Base-by-base conservation (phyloP, 345 rosid genomes). In the Lepidium africanum region DNA sequence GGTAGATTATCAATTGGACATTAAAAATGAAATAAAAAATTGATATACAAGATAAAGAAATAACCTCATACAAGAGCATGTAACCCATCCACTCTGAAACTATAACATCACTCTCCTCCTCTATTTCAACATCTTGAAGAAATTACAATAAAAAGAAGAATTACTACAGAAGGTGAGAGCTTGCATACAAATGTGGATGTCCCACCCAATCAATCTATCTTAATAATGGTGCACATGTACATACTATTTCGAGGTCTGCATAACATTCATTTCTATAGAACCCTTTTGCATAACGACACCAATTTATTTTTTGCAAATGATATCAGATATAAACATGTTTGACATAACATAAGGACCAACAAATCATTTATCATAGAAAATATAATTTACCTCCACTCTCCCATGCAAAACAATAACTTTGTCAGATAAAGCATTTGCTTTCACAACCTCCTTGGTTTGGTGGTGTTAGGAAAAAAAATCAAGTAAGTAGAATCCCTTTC, bases 11-110 rank as follows among this genome's bases (percentile, higher is more conserved):
- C 47, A 65, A 61, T 42, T 50, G 38, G 48, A 35, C 17, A 40
- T 74, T 32, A 60, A 47, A 27, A 27, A 4, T 27, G 6, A 27
- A n/a, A n/a, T n/a, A n/a, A n/a, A n/a, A n/a, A n/a, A n/a, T n/a
- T n/a, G 4, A 21, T 25, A 71, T 36, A 55, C 10, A 70, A 62
- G 54, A 75, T 65, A 55, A 49, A 43, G 59, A 45, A 76, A 65
- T 76, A 64, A 89, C 97, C 97, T 94, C 99, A 79, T 89, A 91
- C 60, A 94, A 77, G 80, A 94, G 97, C 99, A 91, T 85, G 84
- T 89, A 91, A 55, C 99, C 99, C 99, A 94, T 94, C 99, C 99
- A 91, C 69, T 94, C 96, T 23, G 99, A 94, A 57, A 94, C 80
- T 71, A 94, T 91, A 63, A 89, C 95, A 79, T 94, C 99, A 72